Evolutionary conservation across 176 grass and related monocot species (phyloP).

Genomic region (Dactylis glomerata): DNA sequence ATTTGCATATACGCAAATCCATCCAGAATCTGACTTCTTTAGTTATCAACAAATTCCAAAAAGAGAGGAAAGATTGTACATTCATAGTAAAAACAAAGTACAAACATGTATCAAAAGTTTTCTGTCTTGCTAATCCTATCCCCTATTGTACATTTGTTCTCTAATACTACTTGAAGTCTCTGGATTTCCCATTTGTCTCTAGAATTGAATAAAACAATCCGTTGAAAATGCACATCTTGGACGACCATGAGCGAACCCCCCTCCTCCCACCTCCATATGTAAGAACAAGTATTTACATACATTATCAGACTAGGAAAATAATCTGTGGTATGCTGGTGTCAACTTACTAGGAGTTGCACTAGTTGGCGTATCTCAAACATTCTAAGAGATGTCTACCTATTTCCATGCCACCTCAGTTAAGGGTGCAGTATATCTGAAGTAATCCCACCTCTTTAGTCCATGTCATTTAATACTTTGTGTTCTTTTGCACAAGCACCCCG

Average conservation of each 20-base stretch:
- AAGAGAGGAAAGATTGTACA: background rate
- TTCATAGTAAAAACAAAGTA: background rate
- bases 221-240: slow-evolving; percentile 11
- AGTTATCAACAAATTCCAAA: background rate
- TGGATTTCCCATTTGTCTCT: background rate
- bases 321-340: slow-evolving; percentile 18
- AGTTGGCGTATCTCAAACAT: background rate
- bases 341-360: slow-evolving; percentile 14
- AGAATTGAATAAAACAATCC: slow-evolving; percentile 8
- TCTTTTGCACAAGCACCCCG: slow-evolving; percentile 84
- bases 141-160: background rate
- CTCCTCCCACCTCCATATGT: background rate
- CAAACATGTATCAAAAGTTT: background rate
- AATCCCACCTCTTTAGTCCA: slow-evolving; percentile 10
- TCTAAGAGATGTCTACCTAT: background rate
- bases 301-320: slow-evolving; percentile 28
- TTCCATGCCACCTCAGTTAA: slow-evolving; percentile 24
- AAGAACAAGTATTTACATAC: slow-evolving; percentile 14
- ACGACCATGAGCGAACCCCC: background rate
- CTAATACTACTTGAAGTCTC: background rate
- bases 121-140: background rate
- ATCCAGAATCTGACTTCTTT: background rate
- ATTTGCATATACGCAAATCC: background rate
- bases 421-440: slow-evolving; percentile 24
- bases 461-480: slow-evolving; percentile 33